Base-by-base conservation (phyloP, 139 green algal genomes). In the Chlorokybus atmophyticus region DNA sequence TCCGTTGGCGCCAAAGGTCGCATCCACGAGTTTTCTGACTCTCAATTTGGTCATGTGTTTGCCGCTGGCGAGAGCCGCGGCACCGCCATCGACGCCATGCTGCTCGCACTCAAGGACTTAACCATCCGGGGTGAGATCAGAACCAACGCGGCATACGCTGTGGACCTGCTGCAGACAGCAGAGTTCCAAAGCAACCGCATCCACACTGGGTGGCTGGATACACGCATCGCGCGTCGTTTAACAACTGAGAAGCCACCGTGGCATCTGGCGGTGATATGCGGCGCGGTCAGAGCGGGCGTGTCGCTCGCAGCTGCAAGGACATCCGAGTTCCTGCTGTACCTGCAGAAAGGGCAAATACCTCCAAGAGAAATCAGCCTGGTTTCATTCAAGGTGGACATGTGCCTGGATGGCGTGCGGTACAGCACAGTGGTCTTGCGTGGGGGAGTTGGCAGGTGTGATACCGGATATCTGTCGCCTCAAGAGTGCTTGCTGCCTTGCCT, bases 1-100 rank as follows among this genome's bases (percentile, higher is more conserved):
- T 85, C 65, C 5, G 84, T 98, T 42, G 59, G 60, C 31, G 27
- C 52, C 26, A 27, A 30, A 25, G 85, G 86, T 14, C 82, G 84
- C 60, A 94, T 98, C 52, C 91, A 98, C 64, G 86, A 96, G 76
- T 99, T 85, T 70, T 87, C 77, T 21, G 92, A 98, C 70, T 94
- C 84, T 0, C 82, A 90, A 77, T 97, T 98, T 74, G 91, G 91
- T 1, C 90, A 97, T 70, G 64, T 98, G 44, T 98, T 98, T 71
- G 90, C 90, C 21, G 82, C 86, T 48, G 90, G 85, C 2, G 61
- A 82, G 0, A 91, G 57, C 0, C 73, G 90, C 2, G 76, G 80
- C 23, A 82, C 77, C 1, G 86, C 91, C 8, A 83, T 90, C n/a
- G 77, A 82, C 0, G 74, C 79, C 27, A 93, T 99, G 84, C 79